Percentiles rank a stretch among this genome's conserved stretches.
phyloP scores from a whole-genome alignment of 768 basidiomycete species.

The Rhodotorula taiwanensis region DNA sequence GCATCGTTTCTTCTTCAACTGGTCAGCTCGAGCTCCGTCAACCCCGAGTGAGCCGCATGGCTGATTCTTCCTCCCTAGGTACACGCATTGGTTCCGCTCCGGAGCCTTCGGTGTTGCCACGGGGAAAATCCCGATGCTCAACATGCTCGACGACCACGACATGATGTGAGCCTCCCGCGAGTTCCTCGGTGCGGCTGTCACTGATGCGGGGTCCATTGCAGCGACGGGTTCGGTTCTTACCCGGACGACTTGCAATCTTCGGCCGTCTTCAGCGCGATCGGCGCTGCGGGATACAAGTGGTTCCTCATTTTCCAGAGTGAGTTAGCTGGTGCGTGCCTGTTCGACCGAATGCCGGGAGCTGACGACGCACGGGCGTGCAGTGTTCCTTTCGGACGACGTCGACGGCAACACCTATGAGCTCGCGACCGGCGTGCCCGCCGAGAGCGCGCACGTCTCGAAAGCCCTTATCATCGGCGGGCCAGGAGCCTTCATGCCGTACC shows the following conservation, averaged over 20 bases:
- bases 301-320: conserved; percentile 80
- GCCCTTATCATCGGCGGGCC: conserved; percentile 65
- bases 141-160: conserved; percentile 42
- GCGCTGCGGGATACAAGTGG: conserved; percentile 78
- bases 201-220: no score
- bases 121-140: conserved; percentile 41
- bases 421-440: conserved; percentile 45
- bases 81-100: conserved; percentile 40
- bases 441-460: conserved; percentile 52
- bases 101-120: conserved; percentile 41
- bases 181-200: background rate
- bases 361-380: background rate
- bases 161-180: conserved; percentile 4
- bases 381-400: conserved; percentile 52
- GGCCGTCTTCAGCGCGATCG: conserved; percentile 51
- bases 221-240: conserved; percentile 51
- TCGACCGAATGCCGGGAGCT: background rate
- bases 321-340: conserved; percentile 50
- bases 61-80: background rate
- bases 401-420: conserved; percentile 55
- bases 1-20: conserved; percentile 53
- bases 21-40: no score
- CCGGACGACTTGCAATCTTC: conserved; percentile 56
- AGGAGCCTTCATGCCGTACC: conserved; percentile 71
- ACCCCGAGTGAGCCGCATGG: no score